Evolutionary conservation across 441 rosid species (phyloP).

Genomic region (Euphorbia celastroides): DNA sequence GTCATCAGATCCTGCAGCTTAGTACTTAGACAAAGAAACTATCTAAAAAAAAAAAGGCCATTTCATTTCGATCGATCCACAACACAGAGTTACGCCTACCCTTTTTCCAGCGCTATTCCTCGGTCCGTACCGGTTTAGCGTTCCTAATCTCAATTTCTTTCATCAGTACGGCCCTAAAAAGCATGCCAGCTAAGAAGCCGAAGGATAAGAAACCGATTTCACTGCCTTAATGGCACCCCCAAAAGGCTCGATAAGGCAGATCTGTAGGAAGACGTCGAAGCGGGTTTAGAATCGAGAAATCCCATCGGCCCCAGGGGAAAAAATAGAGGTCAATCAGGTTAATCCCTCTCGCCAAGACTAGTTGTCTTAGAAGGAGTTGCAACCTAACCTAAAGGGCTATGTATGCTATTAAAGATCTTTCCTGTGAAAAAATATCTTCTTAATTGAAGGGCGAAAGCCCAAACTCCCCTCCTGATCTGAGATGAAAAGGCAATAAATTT

Average conservation of each 20-base stretch:
- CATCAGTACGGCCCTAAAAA: conserved; percentile 1
- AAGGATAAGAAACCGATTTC: conserved; percentile 2
- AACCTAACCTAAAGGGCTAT: too few relatives aligned
- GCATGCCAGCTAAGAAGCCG: conserved; percentile 1
- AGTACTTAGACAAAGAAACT: too few relatives aligned
- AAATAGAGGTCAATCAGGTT: neutral
- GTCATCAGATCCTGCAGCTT: too few relatives aligned
- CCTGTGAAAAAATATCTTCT: too few relatives aligned
- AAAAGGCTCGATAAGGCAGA: conserved; percentile 1
- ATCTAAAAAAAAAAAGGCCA: too few relatives aligned
- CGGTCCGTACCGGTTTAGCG: conserved; percentile 2
- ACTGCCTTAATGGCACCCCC: neutral
- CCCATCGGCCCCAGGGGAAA: conserved; percentile 1
- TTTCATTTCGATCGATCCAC: too few relatives aligned
- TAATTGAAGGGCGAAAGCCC: too few relatives aligned
- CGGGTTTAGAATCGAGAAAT: conserved; percentile 2
- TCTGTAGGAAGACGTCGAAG: conserved; percentile 1
- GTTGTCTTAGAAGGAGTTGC: conserved; percentile 4
- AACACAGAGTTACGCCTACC: too few relatives aligned
- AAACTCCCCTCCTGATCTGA: too few relatives aligned
- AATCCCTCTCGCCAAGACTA: conserved; percentile 5
- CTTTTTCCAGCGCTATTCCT: neutral
- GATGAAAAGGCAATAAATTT: too few relatives aligned
- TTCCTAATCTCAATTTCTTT: neutral
- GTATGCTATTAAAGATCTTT: too few relatives aligned